Base-by-base conservation (phyloP, 1,284 basidiomycete genomes). In the Sanghuangporus weigelae region DNA sequence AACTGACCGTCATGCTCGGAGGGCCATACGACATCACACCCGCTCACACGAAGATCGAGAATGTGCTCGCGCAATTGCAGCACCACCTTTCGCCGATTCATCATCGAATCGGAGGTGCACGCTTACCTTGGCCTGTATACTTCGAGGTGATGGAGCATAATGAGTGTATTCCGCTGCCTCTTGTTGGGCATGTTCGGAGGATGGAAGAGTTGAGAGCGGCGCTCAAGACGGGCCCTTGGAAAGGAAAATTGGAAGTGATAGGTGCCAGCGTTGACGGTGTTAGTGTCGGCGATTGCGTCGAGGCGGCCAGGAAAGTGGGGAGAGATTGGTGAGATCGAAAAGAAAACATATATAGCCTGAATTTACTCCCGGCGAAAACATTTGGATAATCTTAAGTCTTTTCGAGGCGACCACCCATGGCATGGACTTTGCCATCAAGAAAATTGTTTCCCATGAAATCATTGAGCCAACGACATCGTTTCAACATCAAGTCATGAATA, bases 1-100 rank as follows among this genome's bases (percentile, higher is more conserved):
- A 97, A 73, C 73, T 97, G 66, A 96, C 96, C 0, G 84, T 95
- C 58, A 97, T 99, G 93, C 78, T 95, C 44, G 95, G 96, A 12
- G 95, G 95, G 0, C 91, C 92, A 0, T 85, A 90, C 72, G 79
- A 79, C 71, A 71, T 79, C 2, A 74, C 78, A 3, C 75, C 67
- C 2, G 66, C 70, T 35, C 50, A 67, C 16, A 67, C 69, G 48
- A 54, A 59, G 49, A 53, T 48, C 23, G 48, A 79, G 69, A 56
- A 62, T 44, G 51, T 64, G 68, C 56, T 63, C 67, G 12, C 66
- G 73, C 63, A 69, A 72, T 73, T 81, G 11, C 71, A 73, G 16
- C 78, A 82, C 57, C 82, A 90, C 59, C 81, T 81, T 16, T 67
- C 73, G 11, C 83, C 88, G 50, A 83, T 90, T 57, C 82, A 76